Evolutionary conservation across 805 yeast species (phyloP).

Genomic region (Candida michaelii): DNA sequence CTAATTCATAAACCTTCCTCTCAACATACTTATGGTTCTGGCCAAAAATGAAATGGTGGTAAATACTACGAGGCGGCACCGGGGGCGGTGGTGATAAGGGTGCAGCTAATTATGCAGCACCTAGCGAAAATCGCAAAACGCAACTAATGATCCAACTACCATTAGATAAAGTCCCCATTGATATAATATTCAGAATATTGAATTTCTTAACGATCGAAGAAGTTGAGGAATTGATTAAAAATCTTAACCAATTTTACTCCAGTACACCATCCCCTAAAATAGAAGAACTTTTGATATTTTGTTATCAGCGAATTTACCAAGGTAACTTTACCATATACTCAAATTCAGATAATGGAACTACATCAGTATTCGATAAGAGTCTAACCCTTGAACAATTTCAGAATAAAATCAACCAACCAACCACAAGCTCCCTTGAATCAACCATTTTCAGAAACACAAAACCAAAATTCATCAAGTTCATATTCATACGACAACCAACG

Average conservation of each 20-base stretch:
- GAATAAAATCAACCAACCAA: slow-evolving; percentile 9
- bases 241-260: background rate
- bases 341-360: slow-evolving; percentile 8
- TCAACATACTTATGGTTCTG: too few relatives aligned
- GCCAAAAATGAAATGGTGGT: too few relatives aligned
- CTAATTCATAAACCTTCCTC: too few relatives aligned
- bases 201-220: slow-evolving; percentile 10
- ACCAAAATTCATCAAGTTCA: slow-evolving; percentile 22
- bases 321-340: slow-evolving; percentile 19
- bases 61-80: too few relatives aligned
- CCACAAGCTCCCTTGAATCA: slow-evolving; percentile 8
- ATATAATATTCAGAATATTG: slow-evolving; percentile 9
- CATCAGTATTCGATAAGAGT: slow-evolving; percentile 13
- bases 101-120: too few relatives aligned
- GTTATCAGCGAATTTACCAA: slow-evolving; percentile 21
- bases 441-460: slow-evolving; percentile 17
- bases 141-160: slow-evolving; percentile 7
- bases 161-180: slow-evolving; percentile 1
- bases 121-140: background rate
- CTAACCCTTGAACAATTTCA: slow-evolving; percentile 17
- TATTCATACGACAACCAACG: slow-evolving; percentile 21
- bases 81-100: background rate
- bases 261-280: background rate
- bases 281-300: slow-evolving; percentile 11
- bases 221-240: slow-evolving; percentile 10